These are phyloP conservation scores for Dioszegia hungarica DNA, from an alignment of 768 basidiomycete genomes.

Conservation along the genomic window DNA sequence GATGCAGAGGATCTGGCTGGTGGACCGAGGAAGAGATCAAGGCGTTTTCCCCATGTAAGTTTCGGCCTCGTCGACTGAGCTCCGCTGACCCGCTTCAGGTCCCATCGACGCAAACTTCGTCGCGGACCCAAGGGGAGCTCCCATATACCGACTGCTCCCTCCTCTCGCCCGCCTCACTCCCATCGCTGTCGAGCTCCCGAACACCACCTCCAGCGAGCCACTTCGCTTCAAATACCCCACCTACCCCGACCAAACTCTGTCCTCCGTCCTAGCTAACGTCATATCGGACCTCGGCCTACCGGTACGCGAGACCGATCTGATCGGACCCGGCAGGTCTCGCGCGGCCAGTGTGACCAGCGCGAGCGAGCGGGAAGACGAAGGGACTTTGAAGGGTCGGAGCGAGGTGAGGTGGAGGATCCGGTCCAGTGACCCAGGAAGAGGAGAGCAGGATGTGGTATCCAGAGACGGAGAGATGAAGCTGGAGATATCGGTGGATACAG, in stretches of 20 bases:
- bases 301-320: background rate
- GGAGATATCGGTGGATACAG: background rate
- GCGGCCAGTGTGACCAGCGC: background rate
- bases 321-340: conserved; percentile 7
- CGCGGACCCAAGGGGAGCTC: too few species aligned
- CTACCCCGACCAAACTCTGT: background rate
- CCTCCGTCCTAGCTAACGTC: conserved; percentile 11
- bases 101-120: too few species aligned
- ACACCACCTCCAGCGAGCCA: conserved; percentile 10
- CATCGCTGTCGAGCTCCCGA: conserved; percentile 17
- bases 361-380: background rate
- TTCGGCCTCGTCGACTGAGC: background rate
- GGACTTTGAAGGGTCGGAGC: background rate
- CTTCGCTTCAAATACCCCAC: conserved; percentile 1
- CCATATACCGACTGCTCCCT: conserved; percentile 5
- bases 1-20: conserved; percentile 12
- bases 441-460: background rate
- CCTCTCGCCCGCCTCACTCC: conserved; percentile 14
- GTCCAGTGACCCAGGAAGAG: background rate
- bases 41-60: conserved; percentile 15
- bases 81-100: background rate
- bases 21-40: conserved; percentile 24
- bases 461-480: conserved; percentile 2
- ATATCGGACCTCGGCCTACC: conserved; percentile 18
- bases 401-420: background rate